phyloP scores from a whole-genome alignment of 2,329 filamentous ascomycete species.

The Arachnopeziza araneosa region DNA sequence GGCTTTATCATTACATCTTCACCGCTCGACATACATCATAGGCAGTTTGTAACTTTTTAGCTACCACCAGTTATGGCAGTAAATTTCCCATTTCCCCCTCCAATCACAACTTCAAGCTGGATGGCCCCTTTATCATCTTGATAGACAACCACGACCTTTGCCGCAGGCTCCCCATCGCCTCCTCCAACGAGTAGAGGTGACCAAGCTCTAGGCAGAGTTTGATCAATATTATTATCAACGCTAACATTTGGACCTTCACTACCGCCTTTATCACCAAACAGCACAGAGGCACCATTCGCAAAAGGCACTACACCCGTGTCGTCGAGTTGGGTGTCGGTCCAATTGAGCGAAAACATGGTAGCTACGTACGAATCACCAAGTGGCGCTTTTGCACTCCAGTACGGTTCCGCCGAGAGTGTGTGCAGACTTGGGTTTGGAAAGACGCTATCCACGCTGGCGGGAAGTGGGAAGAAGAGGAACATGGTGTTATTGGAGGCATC shows the following conservation, averaged over 20 bases:
- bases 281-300: not conserved
- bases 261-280: not conserved
- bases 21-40: no score
- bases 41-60: not conserved
- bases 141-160: not conserved
- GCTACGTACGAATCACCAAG: not conserved
- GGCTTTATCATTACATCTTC: no score
- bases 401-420: not conserved
- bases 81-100: not conserved
- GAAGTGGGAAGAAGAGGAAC: not conserved
- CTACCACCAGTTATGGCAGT: not conserved
- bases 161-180: not conserved
- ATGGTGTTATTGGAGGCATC: not conserved
- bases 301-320: not conserved
- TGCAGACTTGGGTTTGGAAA: not conserved
- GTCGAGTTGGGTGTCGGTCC: not conserved
- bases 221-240: not conserved
- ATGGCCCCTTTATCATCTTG: not conserved
- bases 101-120: not conserved
- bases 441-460: not conserved
- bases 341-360: not conserved
- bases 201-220: not conserved
- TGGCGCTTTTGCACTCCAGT: not conserved
- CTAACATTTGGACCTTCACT: not conserved
- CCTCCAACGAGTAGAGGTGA: not conserved